These are phyloP conservation scores for Vanrija humicola DNA, from an alignment of 1,284 basidiomycete genomes.

Conservation along the genomic window DNA sequence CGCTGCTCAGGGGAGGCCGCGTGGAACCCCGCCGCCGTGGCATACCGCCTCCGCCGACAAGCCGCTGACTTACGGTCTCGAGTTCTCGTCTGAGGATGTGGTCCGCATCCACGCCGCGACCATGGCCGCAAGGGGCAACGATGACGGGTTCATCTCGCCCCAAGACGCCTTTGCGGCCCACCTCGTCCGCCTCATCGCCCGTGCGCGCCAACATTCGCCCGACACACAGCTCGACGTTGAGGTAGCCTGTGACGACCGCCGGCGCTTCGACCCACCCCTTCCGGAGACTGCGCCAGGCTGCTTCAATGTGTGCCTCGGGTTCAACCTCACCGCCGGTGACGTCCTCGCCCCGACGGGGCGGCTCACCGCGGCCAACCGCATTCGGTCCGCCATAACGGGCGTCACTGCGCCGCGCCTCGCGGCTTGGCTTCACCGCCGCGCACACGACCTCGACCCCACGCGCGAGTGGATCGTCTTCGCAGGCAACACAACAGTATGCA, in stretches of 20 bases:
- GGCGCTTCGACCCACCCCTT: slow-evolving; percentile 40
- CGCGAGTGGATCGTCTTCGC: slow-evolving; percentile 51
- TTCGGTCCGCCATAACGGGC: slow-evolving; percentile 39
- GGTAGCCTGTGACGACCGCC: slow-evolving; percentile 45
- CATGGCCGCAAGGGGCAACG: background rate
- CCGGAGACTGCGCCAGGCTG: slow-evolving; percentile 14
- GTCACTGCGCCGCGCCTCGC: slow-evolving; percentile 34
- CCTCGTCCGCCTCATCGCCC: slow-evolving; percentile 49
- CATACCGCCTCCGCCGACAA: slow-evolving; percentile 41
- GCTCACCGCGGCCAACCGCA: slow-evolving; percentile 7
- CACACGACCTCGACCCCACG: slow-evolving; percentile 39
- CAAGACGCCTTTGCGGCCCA: slow-evolving; percentile 53
- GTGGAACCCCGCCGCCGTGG: slow-evolving; percentile 49
- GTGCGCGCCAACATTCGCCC: slow-evolving; percentile 36
- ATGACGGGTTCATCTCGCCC: slow-evolving; percentile 28
- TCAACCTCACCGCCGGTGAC: slow-evolving; percentile 37
- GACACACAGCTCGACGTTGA: slow-evolving; percentile 33
- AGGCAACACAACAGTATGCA: slow-evolving; percentile 45
- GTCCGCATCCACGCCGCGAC: slow-evolving; percentile 33
- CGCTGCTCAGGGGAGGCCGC: slow-evolving; percentile 7
- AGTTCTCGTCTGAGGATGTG: slow-evolving; percentile 48
- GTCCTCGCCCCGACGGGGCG: slow-evolving; percentile 23
- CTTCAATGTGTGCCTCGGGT: slow-evolving; percentile 46
- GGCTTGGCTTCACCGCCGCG: slow-evolving; percentile 50
- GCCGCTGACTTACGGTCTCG: slow-evolving; percentile 42